These are phyloP conservation scores for Isabelozyma gotoi DNA, from an alignment of 805 yeast species.

Conservation along the genomic window DNA sequence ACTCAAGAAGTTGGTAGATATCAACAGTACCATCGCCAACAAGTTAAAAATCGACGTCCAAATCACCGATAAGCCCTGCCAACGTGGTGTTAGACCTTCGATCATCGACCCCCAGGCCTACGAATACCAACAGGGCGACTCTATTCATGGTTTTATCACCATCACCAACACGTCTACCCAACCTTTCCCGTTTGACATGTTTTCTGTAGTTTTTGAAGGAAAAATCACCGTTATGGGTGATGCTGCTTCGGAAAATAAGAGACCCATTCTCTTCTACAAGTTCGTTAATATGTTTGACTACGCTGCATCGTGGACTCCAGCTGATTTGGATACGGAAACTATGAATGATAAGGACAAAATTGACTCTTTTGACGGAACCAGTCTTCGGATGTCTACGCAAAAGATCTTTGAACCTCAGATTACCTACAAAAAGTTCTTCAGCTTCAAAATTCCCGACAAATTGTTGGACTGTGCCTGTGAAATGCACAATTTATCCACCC, in stretches of 20 bases:
- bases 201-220: constrained; percentile 29
- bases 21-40: constrained; percentile 14
- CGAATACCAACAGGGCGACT: constrained; percentile 28
- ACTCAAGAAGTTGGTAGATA: constrained; percentile 17
- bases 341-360: constrained; percentile 4
- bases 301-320: constrained; percentile 31
- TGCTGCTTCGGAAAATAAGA: constrained; percentile 11
- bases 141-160: constrained; percentile 22
- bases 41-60: constrained; percentile 16
- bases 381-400: constrained; percentile 14
- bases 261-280: constrained; percentile 24
- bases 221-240: constrained; percentile 22
- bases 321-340: constrained; percentile 10
- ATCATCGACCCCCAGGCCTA: constrained; percentile 14
- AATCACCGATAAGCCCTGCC: constrained; percentile 15
- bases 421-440: constrained; percentile 27
- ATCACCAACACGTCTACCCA: constrained; percentile 14
- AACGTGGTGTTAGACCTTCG: constrained; percentile 13
- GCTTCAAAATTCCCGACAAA: constrained; percentile 23
- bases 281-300: constrained; percentile 31
- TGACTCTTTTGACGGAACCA: constrained; percentile 22
- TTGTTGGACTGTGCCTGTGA: constrained; percentile 30
- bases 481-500: constrained; percentile 20
- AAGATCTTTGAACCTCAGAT: constrained; percentile 18
- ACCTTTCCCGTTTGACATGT: constrained; percentile 25